Base-by-base conservation (phyloP, 78 protist genomes). In the Creolimax fragrantissima region DNA sequence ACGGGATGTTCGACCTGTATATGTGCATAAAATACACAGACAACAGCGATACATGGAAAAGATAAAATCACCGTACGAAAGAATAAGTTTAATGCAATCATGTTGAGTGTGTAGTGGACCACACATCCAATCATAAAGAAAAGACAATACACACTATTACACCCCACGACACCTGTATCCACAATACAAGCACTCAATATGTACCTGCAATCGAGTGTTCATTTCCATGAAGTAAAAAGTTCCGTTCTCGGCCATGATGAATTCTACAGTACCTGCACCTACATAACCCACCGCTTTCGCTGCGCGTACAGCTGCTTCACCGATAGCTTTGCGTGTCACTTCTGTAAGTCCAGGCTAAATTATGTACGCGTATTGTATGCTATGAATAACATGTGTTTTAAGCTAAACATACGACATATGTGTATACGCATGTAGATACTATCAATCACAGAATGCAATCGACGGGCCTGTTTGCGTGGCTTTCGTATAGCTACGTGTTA, bases 221-320 rank as follows among this genome's bases (percentile, higher is more conserved):
- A 98, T 97, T 88, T 98, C 99, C 67, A 98, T 91, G 89, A 98
- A 98, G 95, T 95, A 97, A 93, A 94, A 96, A 85, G 95, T 91
- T 41, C 90, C 44, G 6, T 95, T 5, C 3, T 85, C 32, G 81
- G 98, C 98, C 66, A 97, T 97, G 2, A 98, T 41, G 89, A 98
- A 97, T 94, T 98, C 99, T 3, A 98, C 99, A 35, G 99, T 98
- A 37, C 99, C 99, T 2, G 98, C 96, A 17, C 99, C 99, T 2
- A 98, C 99, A 43, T 98, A 98, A 67, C 94, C 95, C 41, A 97
- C 98, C 41, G 98, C 98, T 85, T 94, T 81, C 74, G 99, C 98
- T 2, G 98, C 98, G 1, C 94, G 94, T 35, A 96, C 96, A 2
- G 99, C 99, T 3, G 97, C 95, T 45, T 88, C 89, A 32, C 97